phyloP scores from a whole-genome alignment of 225 moss, liverwort and hornwort genomes.

The Straminergon stramineum region DNA sequence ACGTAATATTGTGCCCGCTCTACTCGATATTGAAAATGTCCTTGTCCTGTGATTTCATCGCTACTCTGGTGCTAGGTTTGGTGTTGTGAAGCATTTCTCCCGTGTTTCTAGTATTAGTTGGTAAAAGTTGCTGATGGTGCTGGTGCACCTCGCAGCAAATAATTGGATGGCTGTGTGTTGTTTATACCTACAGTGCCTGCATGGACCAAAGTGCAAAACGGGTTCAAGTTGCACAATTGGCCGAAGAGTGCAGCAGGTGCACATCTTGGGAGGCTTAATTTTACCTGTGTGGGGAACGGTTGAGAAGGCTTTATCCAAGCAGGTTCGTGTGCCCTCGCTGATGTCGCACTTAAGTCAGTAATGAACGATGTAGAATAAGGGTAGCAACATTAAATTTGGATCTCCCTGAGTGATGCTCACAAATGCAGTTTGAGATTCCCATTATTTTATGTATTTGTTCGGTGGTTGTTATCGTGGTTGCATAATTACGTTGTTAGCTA shows the following conservation, averaged over 20 bases:
- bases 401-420: background rate
- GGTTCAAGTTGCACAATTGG: conserved; percentile 84
- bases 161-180: background rate
- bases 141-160: background rate
- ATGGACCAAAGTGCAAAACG: conserved; percentile 90
- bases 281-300: conserved; percentile 97
- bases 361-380: background rate
- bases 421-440: background rate
- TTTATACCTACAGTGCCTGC: conserved; percentile 58
- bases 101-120: background rate
- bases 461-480: background rate
- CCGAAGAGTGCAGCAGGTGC: conserved; percentile 83
- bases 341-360: background rate
- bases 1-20: background rate
- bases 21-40: background rate
- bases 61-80: background rate
- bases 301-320: conserved; percentile 87
- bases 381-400: background rate
- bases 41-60: background rate
- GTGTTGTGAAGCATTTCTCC: background rate
- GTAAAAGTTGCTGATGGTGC: background rate
- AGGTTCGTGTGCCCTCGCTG: conserved; percentile 33
- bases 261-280: conserved; percentile 91
- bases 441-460: background rate
- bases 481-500: background rate